Base-by-base conservation (phyloP, 2,329 filamentous ascomycete genomes). In the Cladosporium sp. region DNA sequence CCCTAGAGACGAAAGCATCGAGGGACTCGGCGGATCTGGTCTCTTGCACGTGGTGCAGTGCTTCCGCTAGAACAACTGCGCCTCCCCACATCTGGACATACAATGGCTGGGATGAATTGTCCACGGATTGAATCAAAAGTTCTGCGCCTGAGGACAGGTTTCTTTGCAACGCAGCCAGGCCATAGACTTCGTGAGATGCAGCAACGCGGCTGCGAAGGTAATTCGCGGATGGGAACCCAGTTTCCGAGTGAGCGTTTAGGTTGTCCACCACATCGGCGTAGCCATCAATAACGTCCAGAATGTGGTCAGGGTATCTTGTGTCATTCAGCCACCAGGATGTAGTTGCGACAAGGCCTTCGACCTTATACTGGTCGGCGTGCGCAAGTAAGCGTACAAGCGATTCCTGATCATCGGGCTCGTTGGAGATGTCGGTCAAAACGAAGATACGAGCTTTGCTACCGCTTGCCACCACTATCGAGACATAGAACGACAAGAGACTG, bases 11-110 rank as follows among this genome's bases (percentile, higher is more conserved):
- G 17, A 83, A 69, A 0, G 52, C 56, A 0, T 69, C 66, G 0
- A 74, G 68, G 0, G 77, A 72, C 0, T 60, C 36, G 7, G 64
- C 57, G 50, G 64, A 57, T 56, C 60, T 54, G n/a, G 63, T 70
- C 2, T 60, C 51, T 7, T 66, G 64, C 19, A 77, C 70, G n/a
- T 75, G 65, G 47, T 74, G 64, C 3, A 83, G 70, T 1, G 75
- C 79, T 60, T 80, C 74, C 3, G 80, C 80, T 1, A 83, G 73
- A 1, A 79, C 74, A 49, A 80, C 81, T 10, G 75, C 73, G 7
- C 80, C 80, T 6, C 80, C 80, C 81, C 80, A 83, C 57, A 58
- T 57, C 8, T 61, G 60, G 4, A 82, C 71, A 75, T 78, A 82
- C 3, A 82, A 72, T 2, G 77, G 76, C 5, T 74, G 64, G 2